Conservation (phyloP, 192 early-diverging fungal species). For the Coemansia sp. region DNA sequence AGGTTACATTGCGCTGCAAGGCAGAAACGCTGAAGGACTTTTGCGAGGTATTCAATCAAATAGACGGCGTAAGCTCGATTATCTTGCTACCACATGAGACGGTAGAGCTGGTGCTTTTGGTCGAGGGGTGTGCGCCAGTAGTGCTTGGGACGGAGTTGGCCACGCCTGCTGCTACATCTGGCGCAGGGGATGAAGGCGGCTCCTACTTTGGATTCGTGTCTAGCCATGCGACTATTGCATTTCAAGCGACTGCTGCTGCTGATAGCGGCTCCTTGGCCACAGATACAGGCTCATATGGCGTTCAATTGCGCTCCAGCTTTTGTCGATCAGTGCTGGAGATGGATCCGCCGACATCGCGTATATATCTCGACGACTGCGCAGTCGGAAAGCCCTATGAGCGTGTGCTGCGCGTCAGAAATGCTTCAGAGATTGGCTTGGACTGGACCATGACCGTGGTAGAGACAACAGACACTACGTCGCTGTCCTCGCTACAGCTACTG, state of each 20-base stretch:
- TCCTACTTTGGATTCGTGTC: constrained; percentile 15
- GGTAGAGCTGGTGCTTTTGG: constrained; percentile 77
- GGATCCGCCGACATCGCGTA: constrained; percentile 89
- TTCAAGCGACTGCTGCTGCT: not conserved
- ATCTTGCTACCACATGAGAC: constrained; percentile 69
- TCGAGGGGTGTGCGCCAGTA: constrained; percentile 50
- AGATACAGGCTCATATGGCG: constrained; percentile 60
- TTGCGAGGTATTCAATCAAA: constrained; percentile 94
- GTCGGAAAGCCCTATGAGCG: constrained; percentile 87
- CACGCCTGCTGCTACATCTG: constrained; percentile 21
- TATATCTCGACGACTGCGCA: constrained; percentile 95
- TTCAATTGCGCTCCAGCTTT: constrained; percentile 82
- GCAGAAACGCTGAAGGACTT: constrained; percentile 58
- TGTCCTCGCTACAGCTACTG: constrained; percentile 31
- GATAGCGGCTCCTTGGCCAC: not conserved
- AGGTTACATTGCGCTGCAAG: constrained; percentile 36
- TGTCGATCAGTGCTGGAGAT: constrained; percentile 92
- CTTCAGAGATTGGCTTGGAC: constrained; percentile 89
- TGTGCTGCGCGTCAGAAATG: constrained; percentile 87
- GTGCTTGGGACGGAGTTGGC: constrained; percentile 10
- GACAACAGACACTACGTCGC: constrained; percentile 27
- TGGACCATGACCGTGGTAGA: constrained; percentile 67
- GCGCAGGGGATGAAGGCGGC: constrained; percentile 28
- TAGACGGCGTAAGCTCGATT: constrained; percentile 78
- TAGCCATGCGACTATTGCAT: not conserved